These are phyloP conservation scores for Reutealis trisperma DNA, from an alignment of 345 rosid species.

Conservation along the genomic window DNA sequence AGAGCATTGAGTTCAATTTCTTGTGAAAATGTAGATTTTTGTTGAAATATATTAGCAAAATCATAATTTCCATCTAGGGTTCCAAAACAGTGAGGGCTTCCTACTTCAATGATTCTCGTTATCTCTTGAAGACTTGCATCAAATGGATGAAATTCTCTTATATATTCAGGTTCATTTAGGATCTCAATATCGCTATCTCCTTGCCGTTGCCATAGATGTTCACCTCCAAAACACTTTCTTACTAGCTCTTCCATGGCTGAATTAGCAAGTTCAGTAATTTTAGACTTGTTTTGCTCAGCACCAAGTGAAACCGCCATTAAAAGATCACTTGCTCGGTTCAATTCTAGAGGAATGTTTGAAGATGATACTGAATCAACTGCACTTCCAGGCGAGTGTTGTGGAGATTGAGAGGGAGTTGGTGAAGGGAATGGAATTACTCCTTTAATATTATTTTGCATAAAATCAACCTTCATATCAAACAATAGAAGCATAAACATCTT, in stretches of 20 bases:
- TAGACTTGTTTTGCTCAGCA: slow-evolving; percentile 27
- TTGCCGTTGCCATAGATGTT: slow-evolving; percentile 33
- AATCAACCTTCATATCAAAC: not conserved
- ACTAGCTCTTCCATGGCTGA: slow-evolving; percentile 37
- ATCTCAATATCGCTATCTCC: slow-evolving; percentile 6
- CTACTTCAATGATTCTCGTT: slow-evolving; percentile 29
- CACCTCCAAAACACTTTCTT: slow-evolving; percentile 29
- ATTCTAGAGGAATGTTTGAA: not conserved
- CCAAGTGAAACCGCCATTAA: slow-evolving; percentile 41
- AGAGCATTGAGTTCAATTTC: slow-evolving; percentile 9
- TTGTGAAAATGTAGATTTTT: not conserved
- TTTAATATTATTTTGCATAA: not conserved
- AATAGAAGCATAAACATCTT: no score
- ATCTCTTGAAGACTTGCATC: slow-evolving; percentile 32
- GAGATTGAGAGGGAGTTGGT: not conserved
- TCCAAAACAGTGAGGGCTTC: slow-evolving; percentile 3
- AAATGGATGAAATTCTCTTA: slow-evolving; percentile 14
- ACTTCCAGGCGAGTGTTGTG: slow-evolving; percentile 18
- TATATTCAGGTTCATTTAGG: slow-evolving; percentile 37
- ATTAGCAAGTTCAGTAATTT: slow-evolving; percentile 25
- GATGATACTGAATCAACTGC: slow-evolving; percentile 22
- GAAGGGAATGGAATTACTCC: slow-evolving; percentile 2
- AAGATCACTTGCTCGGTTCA: slow-evolving; percentile 36
- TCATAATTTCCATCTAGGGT: slow-evolving; percentile 9
- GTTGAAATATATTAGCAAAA: not conserved